Base-by-base conservation (phyloP, 1,284 basidiomycete genomes). In the Moesziomyces globuligerus region DNA sequence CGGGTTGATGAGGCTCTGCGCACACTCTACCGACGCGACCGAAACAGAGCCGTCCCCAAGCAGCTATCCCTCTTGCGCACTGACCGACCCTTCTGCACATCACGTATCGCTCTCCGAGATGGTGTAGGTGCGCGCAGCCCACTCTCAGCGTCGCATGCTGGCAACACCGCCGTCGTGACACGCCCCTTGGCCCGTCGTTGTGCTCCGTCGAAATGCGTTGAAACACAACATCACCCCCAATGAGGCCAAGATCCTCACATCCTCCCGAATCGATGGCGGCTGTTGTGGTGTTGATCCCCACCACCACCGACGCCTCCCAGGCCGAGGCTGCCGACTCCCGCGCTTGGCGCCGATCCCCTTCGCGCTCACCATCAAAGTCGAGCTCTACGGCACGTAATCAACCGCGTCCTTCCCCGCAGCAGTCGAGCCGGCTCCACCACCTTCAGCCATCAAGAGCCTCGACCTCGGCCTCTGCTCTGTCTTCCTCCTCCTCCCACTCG, bases 211-310 rank as follows among this genome's bases (percentile, higher is more conserved):
- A 43, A 25, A 58, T 65, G 62, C 24, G 20, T 40, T 41, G 39
- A 17, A 20, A 32, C n/a, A n/a, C 38, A 23, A 23, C 54, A 34
- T 43, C 50, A 42, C 32, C 26, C 51, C 42, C 34, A n/a, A 58
- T 65, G 62, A 53, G 48, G 36, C 28, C 11, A 11, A 26, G n/a
- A 32, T 28, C 20, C 5, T 15, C 47, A 8, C 17, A 24, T 7
- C 20, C 62, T 24, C 6, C n/a, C 18, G 26, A 18, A 32, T 23
- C 51, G 13, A 65, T 65, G 62, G 47, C 55, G 23, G 49, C 55
- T 9, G 50, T 65, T 17, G 55, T 58, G 17, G 55, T 65, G 4
- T 40, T 58, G 29, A 43, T 65, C 21, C 62, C 62, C 7, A 28
- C 15, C 11, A 3, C 4, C 15, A 32, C 9, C 26, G 47, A 25